Evolutionary conservation across 225 moss, liverwort and hornwort species (phyloP).

Genomic region (Bryum argenteum): DNA sequence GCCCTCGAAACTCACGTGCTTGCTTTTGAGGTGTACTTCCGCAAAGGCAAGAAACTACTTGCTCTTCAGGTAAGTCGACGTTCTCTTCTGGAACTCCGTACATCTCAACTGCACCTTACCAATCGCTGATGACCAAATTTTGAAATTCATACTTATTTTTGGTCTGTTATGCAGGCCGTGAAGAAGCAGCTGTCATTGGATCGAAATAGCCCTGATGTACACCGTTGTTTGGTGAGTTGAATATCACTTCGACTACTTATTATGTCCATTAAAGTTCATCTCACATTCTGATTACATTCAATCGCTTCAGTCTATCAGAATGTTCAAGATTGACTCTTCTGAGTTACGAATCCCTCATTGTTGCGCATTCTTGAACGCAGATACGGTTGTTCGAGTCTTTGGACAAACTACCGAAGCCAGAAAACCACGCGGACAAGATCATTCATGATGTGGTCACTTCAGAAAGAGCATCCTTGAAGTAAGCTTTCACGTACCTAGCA

Average conservation of each 20-base stretch:
- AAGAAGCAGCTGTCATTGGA: constrained; percentile 72
- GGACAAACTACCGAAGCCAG: constrained; percentile 63
- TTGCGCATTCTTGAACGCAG: constrained; percentile 33
- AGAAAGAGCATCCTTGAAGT: constrained; percentile 66
- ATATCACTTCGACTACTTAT: not conserved
- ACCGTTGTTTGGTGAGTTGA: constrained; percentile 60
- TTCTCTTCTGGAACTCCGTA: constrained; percentile 6
- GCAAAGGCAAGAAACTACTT: constrained; percentile 76
- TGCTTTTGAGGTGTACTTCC: constrained; percentile 83
- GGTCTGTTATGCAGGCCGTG: constrained; percentile 48
- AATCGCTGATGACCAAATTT: constrained; percentile 13
- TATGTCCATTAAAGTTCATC: not conserved
- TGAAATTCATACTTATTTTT: not conserved
- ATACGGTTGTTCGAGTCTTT: constrained; percentile 74
- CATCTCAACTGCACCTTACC: not conserved
- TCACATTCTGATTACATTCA: not conserved
- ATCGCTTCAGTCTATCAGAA: not conserved
- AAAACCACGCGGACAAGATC: constrained; percentile 64
- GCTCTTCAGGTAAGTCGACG: constrained; percentile 67
- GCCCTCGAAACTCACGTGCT: constrained; percentile 75
- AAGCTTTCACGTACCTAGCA: constrained; percentile 15
- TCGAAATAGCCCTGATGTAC: constrained; percentile 66
- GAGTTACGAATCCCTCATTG: constrained; percentile 13
- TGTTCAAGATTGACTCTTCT: not conserved
- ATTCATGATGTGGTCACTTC: constrained; percentile 64